Base-by-base conservation (phyloP, 257 asterid species). In the Handroanthus guayacan region DNA sequence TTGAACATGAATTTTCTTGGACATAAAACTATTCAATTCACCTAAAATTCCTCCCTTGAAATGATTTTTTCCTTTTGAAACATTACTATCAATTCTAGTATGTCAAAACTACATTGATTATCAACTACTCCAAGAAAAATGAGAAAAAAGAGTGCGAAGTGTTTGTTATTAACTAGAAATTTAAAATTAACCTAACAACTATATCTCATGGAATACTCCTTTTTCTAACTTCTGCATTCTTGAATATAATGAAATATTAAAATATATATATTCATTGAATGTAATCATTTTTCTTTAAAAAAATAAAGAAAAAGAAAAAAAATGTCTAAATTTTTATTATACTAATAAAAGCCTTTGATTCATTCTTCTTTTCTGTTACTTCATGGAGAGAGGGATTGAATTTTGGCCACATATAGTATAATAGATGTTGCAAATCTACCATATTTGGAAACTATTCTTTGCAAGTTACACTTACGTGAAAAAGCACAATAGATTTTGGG, bases 41-140 rank as follows among this genome's bases (percentile, higher is more conserved):
- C 38, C 10, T 3, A 63, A 18, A 64, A 50, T 62, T 51, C 55
- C 41, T 43, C 11, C 13, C 9, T 55, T 66, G 67, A 56, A 51
- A 75, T 52, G n/a, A 67, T 66, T 36, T 4, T 36, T 41, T 4
- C n/a, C 38, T 58, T 68, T 76, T 47, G 37, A 18, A 11, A 68
- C 56, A 50, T 43, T 5, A 67, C 61, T 37, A 52, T 14, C 39
- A n/a, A 36, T 25, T 47, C 48, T 58, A 69, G 69, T 69, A 20
- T 47, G 81, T 77, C 72, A 69, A 69, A 47, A 67, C 69, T 52
- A 54, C 20, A 41, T 41, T 36, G 72, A 47, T 38, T 63, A 63
- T 55, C 78, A 78, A 78, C 78, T 31, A 78, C 82, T 71, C 37
- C 56, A n/a, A 66, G 54, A 47, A 72, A 65, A 71, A 70, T 69